Percentiles rank a stretch among this genome's conserved stretches.
phyloP scores from a whole-genome alignment of 148 eudicot genomes.

The Talinum fruticosum region DNA sequence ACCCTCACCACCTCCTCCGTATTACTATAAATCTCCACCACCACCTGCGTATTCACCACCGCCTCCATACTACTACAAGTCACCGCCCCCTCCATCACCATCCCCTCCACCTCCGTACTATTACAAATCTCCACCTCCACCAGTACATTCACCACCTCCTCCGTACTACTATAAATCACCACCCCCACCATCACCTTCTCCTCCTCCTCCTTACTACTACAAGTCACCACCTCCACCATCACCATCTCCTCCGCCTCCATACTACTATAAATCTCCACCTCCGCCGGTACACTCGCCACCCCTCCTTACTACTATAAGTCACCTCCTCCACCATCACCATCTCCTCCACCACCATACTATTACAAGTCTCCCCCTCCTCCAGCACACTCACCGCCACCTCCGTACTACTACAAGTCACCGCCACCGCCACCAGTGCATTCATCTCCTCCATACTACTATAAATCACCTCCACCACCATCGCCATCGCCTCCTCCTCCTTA shows the following conservation, averaged over 20 bases:
- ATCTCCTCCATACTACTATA: background rate
- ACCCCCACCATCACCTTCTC: background rate
- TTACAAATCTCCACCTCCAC: background rate
- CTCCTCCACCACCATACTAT: background rate
- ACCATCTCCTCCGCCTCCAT: background rate
- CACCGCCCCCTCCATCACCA: background rate
- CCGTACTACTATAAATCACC: background rate
- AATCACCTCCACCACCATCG: background rate
- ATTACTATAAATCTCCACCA: background rate
- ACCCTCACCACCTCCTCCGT: background rate
- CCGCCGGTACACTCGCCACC: background rate
- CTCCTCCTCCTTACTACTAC: background rate
- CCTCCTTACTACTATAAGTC: background rate
- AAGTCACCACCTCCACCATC: background rate
- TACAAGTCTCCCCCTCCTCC: background rate
- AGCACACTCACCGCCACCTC: background rate
- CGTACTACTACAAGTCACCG: background rate
- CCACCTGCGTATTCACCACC: background rate
- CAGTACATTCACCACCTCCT: background rate
- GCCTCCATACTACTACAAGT: background rate
- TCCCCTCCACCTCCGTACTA: background rate
- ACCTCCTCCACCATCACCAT: background rate
- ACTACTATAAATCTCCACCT: background rate
- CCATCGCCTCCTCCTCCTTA: background rate
- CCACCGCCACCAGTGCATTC: background rate